These are phyloP conservation scores for Trypanosomatidae sp. DNA, from an alignment of 208 protist species.

Conservation along the genomic window DNA sequence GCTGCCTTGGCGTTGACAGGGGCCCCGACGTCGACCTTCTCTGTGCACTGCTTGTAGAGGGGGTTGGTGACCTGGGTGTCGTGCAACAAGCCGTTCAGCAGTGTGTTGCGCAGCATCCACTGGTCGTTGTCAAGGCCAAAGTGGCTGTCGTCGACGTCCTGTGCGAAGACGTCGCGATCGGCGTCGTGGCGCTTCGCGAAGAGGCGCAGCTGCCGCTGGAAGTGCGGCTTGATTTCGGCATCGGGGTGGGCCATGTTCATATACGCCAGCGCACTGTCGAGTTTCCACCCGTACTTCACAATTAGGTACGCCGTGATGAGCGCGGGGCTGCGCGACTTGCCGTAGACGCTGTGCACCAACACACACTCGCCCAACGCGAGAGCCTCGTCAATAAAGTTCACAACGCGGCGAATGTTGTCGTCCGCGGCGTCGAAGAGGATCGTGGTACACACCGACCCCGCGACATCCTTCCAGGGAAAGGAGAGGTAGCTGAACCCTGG, in stretches of 20 bases:
- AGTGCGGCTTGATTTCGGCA: slow-evolving; percentile 89
- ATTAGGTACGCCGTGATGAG: slow-evolving; percentile 92
- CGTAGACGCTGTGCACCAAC: slow-evolving; percentile 86
- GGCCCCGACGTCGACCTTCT: slow-evolving; percentile 63
- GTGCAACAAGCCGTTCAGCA: slow-evolving; percentile 82
- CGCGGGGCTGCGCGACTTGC: slow-evolving; percentile 79
- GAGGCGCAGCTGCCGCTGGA: slow-evolving; percentile 83
- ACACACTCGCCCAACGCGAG: slow-evolving; percentile 83
- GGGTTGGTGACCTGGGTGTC: slow-evolving; percentile 61
- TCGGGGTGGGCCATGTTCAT: slow-evolving; percentile 90
- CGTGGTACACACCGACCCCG: slow-evolving; percentile 68
- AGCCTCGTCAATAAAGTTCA: slow-evolving; percentile 90
- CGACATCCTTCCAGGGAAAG: slow-evolving; percentile 89
- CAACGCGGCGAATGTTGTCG: slow-evolving; percentile 70
- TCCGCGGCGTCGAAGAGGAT: slow-evolving; percentile 84
- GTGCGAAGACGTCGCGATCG: slow-evolving; percentile 81
- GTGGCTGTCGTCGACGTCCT: slow-evolving; percentile 74
- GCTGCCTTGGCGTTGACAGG: slow-evolving; percentile 27
- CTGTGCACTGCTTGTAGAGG: slow-evolving; percentile 62
- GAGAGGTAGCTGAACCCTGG: slow-evolving; percentile 87
- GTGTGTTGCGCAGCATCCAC: slow-evolving; percentile 92
- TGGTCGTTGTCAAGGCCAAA: slow-evolving; percentile 92
- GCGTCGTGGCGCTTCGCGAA: slow-evolving; percentile 83
- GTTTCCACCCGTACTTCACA: slow-evolving; percentile 92
- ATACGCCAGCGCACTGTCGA: slow-evolving; percentile 82